A percentile compares a stretch with the other conserved stretches of the same genome.
These are phyloP conservation scores for Epichloe typhina DNA, from an alignment of 2,329 filamentous ascomycete species.

Conservation along the genomic window DNA sequence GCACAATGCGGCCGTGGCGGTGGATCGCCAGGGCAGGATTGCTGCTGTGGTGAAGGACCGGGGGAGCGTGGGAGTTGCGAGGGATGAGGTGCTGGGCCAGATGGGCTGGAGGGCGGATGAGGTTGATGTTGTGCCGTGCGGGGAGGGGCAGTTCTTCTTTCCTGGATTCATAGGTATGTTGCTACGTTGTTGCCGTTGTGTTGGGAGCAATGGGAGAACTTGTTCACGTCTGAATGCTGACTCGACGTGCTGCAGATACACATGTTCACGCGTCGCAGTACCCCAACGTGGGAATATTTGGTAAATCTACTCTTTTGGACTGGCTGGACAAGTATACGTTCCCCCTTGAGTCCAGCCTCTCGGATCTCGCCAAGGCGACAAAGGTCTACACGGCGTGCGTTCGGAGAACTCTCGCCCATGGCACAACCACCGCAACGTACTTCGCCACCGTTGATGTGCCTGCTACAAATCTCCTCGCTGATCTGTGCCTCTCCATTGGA, in stretches of 20 bases:
- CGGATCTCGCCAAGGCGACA: constrained; percentile 46
- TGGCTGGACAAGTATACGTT: constrained; percentile 96
- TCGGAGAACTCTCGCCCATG: constrained; percentile 68
- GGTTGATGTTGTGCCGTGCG: constrained; percentile 22
- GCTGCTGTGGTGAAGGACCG: constrained; percentile 29
- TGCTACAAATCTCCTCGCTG: constrained; percentile 81
- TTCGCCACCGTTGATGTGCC: constrained; percentile 80
- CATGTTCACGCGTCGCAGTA: constrained; percentile 95
- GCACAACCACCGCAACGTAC: constrained; percentile 90
- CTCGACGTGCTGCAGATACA: constrained; percentile 49
- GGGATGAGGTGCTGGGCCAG: constrained; percentile 21
- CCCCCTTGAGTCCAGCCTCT: constrained; percentile 71
- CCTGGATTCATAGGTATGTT: constrained; percentile 63
- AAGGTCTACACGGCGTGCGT: constrained; percentile 69
- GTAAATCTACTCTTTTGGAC: constrained; percentile 80
- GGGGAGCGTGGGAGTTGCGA: constrained; percentile 15
- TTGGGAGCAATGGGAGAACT: not conserved
- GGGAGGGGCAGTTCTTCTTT: constrained; percentile 60
- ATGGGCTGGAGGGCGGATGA: constrained; percentile 32
- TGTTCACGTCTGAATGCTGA: not conserved
- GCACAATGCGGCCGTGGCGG: constrained; percentile 36
- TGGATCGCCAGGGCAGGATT: constrained; percentile 37
- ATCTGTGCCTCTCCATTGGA: constrained; percentile 64
- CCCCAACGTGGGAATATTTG: constrained; percentile 87
- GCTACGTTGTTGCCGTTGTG: not conserved